Evolutionary conservation across 306 rosid species (phyloP).

Genomic region (Leucaena leucocephala): DNA sequence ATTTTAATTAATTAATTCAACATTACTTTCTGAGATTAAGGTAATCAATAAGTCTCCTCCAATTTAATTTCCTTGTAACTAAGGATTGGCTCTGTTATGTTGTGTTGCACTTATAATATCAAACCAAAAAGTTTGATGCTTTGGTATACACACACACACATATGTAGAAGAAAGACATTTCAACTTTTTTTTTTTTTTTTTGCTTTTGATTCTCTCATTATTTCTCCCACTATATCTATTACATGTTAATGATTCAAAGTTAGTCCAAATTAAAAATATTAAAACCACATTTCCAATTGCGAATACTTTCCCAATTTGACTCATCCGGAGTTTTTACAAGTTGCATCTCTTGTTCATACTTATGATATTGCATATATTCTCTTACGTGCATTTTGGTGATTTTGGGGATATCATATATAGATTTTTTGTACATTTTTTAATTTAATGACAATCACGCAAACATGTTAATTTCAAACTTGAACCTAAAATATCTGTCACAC

Average conservation of each 20-base stretch:
- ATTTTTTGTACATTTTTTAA: too few species aligned
- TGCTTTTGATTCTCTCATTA: conserved; percentile 32
- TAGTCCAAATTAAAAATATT: neutral
- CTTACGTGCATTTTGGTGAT: neutral
- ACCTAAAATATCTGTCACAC: too few species aligned
- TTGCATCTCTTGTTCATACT: neutral
- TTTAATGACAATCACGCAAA: too few species aligned
- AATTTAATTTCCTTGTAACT: conserved; percentile 33
- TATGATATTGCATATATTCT: neutral
- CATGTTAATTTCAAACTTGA: too few species aligned
- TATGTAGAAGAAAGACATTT: conserved; percentile 9
- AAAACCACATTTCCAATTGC: neutral
- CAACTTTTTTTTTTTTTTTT: neutral
- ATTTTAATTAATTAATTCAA: conserved; percentile 1
- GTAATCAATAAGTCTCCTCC: conserved; percentile 21
- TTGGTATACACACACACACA: neutral
- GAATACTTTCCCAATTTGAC: conserved; percentile 6
- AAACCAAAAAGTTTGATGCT: conserved; percentile 19
- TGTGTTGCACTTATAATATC: conserved; percentile 32
- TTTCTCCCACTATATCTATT: conserved; percentile 14
- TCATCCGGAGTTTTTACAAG: neutral
- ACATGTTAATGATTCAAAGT: neutral
- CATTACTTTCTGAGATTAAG: conserved; percentile 39
- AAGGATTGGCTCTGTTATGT: conserved; percentile 37
- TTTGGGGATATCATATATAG: neutral